These are phyloP conservation scores for Aspergillus hortae DNA, from an alignment of 2,329 filamentous ascomycete genomes.

Conservation along the genomic window DNA sequence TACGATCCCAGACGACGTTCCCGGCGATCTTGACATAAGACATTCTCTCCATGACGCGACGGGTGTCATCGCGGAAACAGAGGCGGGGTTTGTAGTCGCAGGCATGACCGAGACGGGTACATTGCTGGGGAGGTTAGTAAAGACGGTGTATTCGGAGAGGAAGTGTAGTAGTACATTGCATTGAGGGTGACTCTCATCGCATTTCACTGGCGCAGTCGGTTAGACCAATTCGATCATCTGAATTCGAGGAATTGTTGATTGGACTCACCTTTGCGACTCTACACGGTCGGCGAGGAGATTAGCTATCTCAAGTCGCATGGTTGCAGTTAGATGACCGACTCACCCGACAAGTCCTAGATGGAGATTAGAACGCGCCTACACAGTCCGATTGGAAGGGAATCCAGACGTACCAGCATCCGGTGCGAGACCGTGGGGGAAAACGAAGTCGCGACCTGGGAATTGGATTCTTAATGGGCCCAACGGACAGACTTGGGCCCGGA, in stretches of 20 bases:
- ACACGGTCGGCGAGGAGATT: conserved; percentile 7
- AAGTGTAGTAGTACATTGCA: conserved; percentile 45
- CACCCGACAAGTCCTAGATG: conserved; percentile 42
- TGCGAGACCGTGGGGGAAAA: conserved; percentile 52
- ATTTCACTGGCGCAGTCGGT: conserved; percentile 45
- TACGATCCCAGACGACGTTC: conserved; percentile 56
- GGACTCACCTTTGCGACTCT: conserved; percentile 41
- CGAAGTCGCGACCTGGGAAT: conserved; percentile 41
- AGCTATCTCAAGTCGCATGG: neutral
- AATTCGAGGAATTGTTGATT: neutral
- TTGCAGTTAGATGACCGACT: conserved; percentile 17
- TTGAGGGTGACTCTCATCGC: conserved; percentile 53
- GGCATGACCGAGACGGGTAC: conserved; percentile 52
- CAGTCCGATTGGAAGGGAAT: neutral
- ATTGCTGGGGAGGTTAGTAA: conserved; percentile 40
- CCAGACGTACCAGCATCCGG: conserved; percentile 52
- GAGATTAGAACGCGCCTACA: conserved; percentile 8
- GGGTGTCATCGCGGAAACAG: conserved; percentile 54
- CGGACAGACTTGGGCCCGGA: neutral
- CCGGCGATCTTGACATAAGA: conserved; percentile 49
- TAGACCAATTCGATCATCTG: neutral
- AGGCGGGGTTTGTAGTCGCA: conserved; percentile 58
- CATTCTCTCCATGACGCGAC: conserved; percentile 50
- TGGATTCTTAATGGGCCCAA: conserved; percentile 28
- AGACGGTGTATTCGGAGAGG: too few species aligned